These are phyloP conservation scores for Primulina huaijiensis DNA, from an alignment of 257 asterid genomes.

Conservation along the genomic window DNA sequence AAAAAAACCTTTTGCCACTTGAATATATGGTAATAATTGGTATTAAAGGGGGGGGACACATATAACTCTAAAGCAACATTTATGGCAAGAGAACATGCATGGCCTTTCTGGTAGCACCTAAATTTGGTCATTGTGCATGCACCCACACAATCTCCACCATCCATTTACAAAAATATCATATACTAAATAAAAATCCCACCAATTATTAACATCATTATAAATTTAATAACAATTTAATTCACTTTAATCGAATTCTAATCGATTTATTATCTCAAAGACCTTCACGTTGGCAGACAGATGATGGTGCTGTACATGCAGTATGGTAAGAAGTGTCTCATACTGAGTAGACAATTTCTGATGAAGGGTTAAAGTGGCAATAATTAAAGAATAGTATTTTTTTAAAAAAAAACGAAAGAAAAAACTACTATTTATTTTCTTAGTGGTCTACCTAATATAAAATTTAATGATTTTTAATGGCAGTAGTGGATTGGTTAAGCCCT, in stretches of 20 bases:
- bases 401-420: no score
- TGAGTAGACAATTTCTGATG: neutral
- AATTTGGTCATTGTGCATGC: neutral
- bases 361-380: neutral
- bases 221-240: neutral
- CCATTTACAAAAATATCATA: neutral
- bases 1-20: no score
- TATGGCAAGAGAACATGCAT: neutral
- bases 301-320: neutral
- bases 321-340: neutral
- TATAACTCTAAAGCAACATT: neutral
- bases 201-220: neutral
- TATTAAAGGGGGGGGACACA: no score
- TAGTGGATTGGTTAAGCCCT: slow-evolving; percentile 24
- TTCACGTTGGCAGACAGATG: neutral
- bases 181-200: neutral
- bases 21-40: no score
- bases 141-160: neutral
- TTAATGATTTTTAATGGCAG: slow-evolving; percentile 27
- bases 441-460: neutral
- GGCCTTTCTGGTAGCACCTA: neutral
- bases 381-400: no score
- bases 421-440: no score
- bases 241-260: no score
- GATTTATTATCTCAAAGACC: neutral